Conservation (phyloP, 208 protist species). For the Acanthamoeba lenticulata region DNA sequence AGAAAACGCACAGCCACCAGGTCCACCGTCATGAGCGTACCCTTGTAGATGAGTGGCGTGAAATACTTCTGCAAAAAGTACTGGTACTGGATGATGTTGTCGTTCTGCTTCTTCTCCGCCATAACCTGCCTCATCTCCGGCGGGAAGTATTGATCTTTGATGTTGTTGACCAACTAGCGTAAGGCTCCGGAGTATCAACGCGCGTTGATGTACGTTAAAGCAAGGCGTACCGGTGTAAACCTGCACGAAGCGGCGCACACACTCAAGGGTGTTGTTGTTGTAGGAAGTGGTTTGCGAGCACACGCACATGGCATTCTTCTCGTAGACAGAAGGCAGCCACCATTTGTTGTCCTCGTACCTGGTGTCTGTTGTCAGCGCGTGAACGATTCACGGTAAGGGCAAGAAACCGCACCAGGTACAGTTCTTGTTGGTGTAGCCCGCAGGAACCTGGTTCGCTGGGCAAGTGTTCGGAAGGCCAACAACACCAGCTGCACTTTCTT, state of each 20-base stretch:
- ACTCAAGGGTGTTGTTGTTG: neutral
- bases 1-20: neutral
- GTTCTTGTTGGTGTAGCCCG: neutral
- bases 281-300: neutral
- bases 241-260: constrained; percentile 6
- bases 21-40: neutral
- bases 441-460: neutral
- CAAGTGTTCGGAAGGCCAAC: neutral
- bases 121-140: neutral
- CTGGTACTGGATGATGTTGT: constrained; percentile 5
- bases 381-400: neutral
- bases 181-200: neutral
- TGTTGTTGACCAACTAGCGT: neutral
- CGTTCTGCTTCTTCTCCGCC: neutral
- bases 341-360: constrained; percentile 6
- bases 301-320: constrained; percentile 4
- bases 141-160: neutral
- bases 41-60: neutral
- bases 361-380: neutral
- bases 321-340: constrained; percentile 20
- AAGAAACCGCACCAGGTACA: neutral
- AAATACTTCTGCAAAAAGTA: neutral
- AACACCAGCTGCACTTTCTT: no score
- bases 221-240: constrained; percentile 25
- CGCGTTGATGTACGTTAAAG: neutral